Base-by-base conservation (phyloP, 192 early-diverging fungal species). In the Coemansia sp. region DNA sequence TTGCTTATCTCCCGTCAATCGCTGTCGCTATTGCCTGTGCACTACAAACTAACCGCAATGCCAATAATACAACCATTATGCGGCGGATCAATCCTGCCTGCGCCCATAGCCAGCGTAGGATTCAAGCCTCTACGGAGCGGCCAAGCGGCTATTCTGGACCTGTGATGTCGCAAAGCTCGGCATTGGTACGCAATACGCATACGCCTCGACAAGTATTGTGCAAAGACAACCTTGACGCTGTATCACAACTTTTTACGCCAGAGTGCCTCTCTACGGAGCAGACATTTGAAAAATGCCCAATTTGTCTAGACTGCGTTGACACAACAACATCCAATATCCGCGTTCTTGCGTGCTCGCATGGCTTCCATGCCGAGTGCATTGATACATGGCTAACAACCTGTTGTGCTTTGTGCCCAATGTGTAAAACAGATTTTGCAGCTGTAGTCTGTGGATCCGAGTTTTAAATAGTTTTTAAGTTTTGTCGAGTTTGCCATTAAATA, bases 361-460 rank as follows among this genome's bases (percentile, higher is more conserved):
- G 49, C 11, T 83, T 81, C 57, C 82, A 83, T 26, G 60, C 64
- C 2, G 27, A 23, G 11, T 83, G 82, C 62, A 62, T 83, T 26
- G 82, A 81, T 41, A 64, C 63, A 10, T 83, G 82, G 82, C 66
- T 83, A 14, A 73, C 80, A 19, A 38, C 49, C 6, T 66, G 43
- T 55, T 65, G 70, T 22, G 52, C 69, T 5, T 53, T 66, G 9
- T 82, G 80, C 49, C 80, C 80, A 7, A 26, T 78, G 29, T 82
- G 80, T 63, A 74, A 67, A 39, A 24, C 57, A 16, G 47, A 77
- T 47, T n/a, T 65, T 14, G 41, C 20, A 18, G 7, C 26, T 16
- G 7, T 49, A 19, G 47, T 49, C 16, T 43, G 41, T 43, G 14
- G 3, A 16, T n/a, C 16, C 41, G 41, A 12, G 41, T 43, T 43